phyloP scores from a whole-genome alignment of 768 basidiomycete genomes.

The Trametes cingulata region DNA sequence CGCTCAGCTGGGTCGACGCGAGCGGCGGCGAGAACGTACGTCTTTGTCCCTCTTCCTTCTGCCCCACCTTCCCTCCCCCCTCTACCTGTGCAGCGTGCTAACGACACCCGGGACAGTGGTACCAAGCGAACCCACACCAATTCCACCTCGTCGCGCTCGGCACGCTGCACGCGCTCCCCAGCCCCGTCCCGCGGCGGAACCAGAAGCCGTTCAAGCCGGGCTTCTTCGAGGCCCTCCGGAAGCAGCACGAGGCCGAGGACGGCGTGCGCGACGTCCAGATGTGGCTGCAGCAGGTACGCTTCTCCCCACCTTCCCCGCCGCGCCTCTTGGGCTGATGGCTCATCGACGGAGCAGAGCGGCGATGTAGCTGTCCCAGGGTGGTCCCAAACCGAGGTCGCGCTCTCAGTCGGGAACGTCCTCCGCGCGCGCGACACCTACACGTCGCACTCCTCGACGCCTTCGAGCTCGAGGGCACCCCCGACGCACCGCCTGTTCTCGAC shows the following conservation, averaged over 20 bases:
- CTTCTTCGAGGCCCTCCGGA: constrained; percentile 68
- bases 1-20: constrained; percentile 76
- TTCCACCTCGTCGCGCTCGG: constrained; percentile 85
- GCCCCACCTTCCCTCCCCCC: not conserved
- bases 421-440: constrained; percentile 43
- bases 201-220: constrained; percentile 89
- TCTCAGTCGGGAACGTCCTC: constrained; percentile 61
- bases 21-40: constrained; percentile 64
- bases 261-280: constrained; percentile 54
- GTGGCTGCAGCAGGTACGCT: constrained; percentile 51
- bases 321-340: not conserved
- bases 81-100: not conserved
- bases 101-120: constrained; percentile 46
- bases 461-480: constrained; percentile 6
- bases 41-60: not conserved
- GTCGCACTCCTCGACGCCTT: not conserved
- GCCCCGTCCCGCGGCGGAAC: constrained; percentile 73
- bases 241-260: constrained; percentile 60
- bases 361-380: constrained; percentile 41
- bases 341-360: not conserved
- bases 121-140: constrained; percentile 75
- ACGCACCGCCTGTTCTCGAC: constrained; percentile 55
- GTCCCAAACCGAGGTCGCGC: constrained; percentile 50
- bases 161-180: constrained; percentile 83
- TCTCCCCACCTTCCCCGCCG: not conserved